Evolutionary conservation across 2,329 filamentous ascomycete species (phyloP), one percentile per base, ranked within the genome.

Genomic region (Exophiala spinifera): DNA sequence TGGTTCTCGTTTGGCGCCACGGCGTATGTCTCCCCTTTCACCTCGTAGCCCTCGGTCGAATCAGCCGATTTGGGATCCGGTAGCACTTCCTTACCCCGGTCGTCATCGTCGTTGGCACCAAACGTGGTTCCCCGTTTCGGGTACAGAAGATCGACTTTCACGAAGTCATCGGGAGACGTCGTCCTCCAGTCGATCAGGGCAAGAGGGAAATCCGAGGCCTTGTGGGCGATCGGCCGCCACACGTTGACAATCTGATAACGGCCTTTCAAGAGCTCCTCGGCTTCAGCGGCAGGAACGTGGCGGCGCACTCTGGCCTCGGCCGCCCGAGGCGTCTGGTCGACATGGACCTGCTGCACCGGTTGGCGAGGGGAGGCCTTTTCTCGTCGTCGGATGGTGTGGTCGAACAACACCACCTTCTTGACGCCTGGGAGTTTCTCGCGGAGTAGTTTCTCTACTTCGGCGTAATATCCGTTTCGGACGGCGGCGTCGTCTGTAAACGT

Each of bases 221-320:
- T 82, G 33, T 75, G 74, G 25, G 78, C 76, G 60, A 88, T 86
- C 0, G 85, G 85, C 34, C 85, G 76, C 85, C 85, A 88, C 14
- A 88, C 84, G 59, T 88, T 88, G 67, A 88, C 82, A 63, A 87
- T 81, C 64, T 86, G 83, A 64, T 81, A 86, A 4, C 85, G 76
- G 6, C 77, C 76, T 52, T 76, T 74, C 2, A 87, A 61, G 8
- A 87, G 69, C 50, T 76, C 74, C 23, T 84, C 80, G 0, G 77
- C 80, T 62, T 85, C 82, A 1, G 75, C 74, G 2, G 67, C 69
- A 0, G 79, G 73, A 0, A 86, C 60, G 62, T 89, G 86, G 1
- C 83, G 74, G 1, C 81, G 75, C 13, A 88, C 84, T 11, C 86
- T 79, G 1, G 70, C 76, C 55, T 78, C 81, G 0, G 84, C 83